Conservation (phyloP, 352 stramenopile species). For the Pythium sp. region DNA sequence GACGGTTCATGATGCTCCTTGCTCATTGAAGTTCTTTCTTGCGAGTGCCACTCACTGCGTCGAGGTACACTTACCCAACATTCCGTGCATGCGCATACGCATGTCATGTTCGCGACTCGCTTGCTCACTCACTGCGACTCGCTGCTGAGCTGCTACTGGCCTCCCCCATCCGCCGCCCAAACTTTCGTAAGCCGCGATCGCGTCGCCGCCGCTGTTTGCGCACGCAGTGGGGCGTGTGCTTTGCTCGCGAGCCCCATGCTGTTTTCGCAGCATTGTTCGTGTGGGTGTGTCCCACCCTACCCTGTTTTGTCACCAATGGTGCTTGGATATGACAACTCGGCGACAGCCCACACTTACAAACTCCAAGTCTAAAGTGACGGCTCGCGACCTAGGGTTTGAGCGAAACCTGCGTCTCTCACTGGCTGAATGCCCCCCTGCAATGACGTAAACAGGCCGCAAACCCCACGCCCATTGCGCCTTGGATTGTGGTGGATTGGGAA, state of each 20-base stretch:
- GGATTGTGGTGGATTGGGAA: background rate
- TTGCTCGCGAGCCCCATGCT: background rate
- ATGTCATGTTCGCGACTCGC: background rate
- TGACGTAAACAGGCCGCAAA: constrained; percentile 6
- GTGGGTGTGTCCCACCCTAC: background rate
- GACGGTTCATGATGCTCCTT: background rate
- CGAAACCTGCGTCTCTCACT: background rate
- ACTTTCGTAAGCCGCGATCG: background rate
- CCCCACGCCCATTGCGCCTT: background rate
- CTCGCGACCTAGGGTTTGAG: background rate
- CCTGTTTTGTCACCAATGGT: background rate
- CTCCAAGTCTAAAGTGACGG: background rate
- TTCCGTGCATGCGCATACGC: background rate
- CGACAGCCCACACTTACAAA: constrained; percentile 4
- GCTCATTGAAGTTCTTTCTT: background rate
- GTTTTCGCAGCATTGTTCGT: background rate
- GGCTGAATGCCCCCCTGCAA: constrained; percentile 7
- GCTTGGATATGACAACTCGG: background rate
- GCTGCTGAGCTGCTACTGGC: background rate
- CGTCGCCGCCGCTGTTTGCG: background rate
- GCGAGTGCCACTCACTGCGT: background rate
- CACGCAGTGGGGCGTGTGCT: background rate
- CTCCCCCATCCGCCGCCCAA: background rate
- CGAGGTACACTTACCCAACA: background rate
- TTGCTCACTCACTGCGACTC: background rate